Conservation (phyloP, 75 land plant genomes). For the Isoetes taiwanensis region DNA sequence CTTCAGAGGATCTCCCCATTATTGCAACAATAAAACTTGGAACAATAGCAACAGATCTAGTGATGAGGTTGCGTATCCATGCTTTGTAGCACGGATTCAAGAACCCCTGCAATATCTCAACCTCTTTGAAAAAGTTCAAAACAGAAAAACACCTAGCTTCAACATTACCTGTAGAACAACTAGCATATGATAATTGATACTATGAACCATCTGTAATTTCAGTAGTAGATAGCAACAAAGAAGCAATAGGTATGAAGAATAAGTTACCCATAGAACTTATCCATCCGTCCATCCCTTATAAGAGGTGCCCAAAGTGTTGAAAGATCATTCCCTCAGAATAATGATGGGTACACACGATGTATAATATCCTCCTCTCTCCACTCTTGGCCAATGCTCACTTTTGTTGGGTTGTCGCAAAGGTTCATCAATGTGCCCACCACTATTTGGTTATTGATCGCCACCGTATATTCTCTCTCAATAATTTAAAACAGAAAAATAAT, state of each 20-base stretch:
- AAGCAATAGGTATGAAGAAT: too few species aligned
- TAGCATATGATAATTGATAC: too few species aligned
- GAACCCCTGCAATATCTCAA: constrained; percentile 5
- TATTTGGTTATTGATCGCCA: constrained; percentile 96
- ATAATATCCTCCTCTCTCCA: constrained; percentile 74
- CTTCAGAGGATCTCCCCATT: not conserved
- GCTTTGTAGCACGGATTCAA: not conserved
- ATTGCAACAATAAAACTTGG: constrained; percentile 5
- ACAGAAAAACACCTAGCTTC: too few species aligned
- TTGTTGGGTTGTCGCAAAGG: constrained; percentile 79
- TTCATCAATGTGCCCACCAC: constrained; percentile 95
- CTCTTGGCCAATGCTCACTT: constrained; percentile 81
- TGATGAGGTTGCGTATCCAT: not conserved
- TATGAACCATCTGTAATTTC: too few species aligned
- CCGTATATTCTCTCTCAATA: too few species aligned
- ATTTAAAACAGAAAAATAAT: too few species aligned
- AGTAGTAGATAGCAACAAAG: too few species aligned
- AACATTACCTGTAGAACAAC: too few species aligned
- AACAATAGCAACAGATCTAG: constrained; percentile 1
- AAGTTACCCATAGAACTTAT: constrained; percentile 88
- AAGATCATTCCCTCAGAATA: constrained; percentile 84
- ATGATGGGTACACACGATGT: constrained; percentile 76
- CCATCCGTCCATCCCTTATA: constrained; percentile 96
- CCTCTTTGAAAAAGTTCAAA: too few species aligned
- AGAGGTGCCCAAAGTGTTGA: constrained; percentile 89